phyloP scores from a whole-genome alignment of 2,329 filamentous ascomycete genomes.

The Colletotrichum spinosum region DNA sequence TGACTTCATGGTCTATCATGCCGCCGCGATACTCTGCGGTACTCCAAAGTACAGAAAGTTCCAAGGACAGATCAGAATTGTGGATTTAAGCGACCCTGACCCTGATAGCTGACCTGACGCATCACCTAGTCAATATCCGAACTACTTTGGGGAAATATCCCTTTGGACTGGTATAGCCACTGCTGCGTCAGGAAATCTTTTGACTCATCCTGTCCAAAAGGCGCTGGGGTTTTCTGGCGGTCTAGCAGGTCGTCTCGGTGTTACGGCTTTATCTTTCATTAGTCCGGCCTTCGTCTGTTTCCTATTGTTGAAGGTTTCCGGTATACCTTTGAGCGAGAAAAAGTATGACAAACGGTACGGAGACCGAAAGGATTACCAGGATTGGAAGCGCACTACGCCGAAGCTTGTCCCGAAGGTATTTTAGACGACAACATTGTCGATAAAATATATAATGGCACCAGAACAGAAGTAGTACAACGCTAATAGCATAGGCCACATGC shows the following conservation, averaged over 20 bases:
- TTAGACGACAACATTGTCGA: constrained; percentile 26
- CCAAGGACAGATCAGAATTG: too few species aligned
- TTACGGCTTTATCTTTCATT: constrained; percentile 60
- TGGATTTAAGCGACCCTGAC: too few species aligned
- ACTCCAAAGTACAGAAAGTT: too few species aligned
- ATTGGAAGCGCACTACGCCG: constrained; percentile 75
- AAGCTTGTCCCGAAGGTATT: constrained; percentile 73
- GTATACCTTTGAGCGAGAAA: constrained; percentile 73
- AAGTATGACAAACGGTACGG: constrained; percentile 77
- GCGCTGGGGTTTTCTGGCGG: constrained; percentile 67
- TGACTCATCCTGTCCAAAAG: constrained; percentile 63
- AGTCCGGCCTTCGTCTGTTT: constrained; percentile 75
- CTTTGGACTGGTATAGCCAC: constrained; percentile 77
- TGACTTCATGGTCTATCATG: not conserved
- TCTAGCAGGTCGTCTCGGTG: constrained; percentile 44
- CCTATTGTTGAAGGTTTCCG: constrained; percentile 71
- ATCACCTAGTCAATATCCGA: constrained; percentile 65
- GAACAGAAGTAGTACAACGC: not conserved
- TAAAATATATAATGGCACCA: not conserved
- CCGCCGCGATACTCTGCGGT: not conserved
- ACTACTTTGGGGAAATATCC: constrained; percentile 79
- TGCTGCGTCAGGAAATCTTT: constrained; percentile 66
- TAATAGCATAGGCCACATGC: not conserved
- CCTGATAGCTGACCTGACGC: not conserved
- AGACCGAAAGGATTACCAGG: constrained; percentile 72